These are phyloP conservation scores for Gypsophila paniculata DNA, from an alignment of 179 eudicot genomes.

Conservation along the genomic window DNA sequence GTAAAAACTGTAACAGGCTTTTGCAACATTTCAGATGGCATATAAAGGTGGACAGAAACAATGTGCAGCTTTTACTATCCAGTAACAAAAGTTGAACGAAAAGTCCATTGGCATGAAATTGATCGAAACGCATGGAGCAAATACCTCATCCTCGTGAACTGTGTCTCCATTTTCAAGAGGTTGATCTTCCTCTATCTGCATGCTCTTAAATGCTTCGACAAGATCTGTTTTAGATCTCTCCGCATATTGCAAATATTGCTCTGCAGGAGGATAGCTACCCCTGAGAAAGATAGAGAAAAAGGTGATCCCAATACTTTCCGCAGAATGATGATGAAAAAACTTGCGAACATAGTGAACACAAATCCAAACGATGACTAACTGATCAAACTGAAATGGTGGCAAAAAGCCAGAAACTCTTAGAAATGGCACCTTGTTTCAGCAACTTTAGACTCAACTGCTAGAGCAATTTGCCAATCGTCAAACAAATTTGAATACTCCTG, in stretches of 20 bases:
- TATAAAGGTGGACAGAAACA: not conserved
- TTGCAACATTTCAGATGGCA: not conserved
- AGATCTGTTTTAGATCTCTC: constrained; percentile 69
- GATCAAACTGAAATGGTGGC: not conserved
- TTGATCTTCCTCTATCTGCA: constrained; percentile 67
- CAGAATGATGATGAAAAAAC: not conserved
- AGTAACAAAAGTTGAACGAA: not conserved
- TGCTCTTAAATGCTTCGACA: constrained; percentile 76
- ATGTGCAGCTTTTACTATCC: not conserved
- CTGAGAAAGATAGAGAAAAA: constrained; percentile 45
- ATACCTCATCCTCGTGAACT: constrained; percentile 54
- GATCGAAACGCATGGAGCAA: not conserved
- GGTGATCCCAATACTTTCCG: too few species aligned
- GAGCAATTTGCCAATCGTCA: constrained; percentile 94
- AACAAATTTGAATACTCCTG: constrained; percentile 87
- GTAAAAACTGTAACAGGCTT: not conserved
- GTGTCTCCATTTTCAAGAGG: constrained; percentile 75
- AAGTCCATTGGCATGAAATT: too few species aligned
- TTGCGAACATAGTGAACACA: too few species aligned
- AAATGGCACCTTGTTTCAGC: constrained; percentile 62
- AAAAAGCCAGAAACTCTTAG: not conserved
- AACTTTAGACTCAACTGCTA: constrained; percentile 72
- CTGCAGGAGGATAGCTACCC: constrained; percentile 68
- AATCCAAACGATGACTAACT: too few species aligned
- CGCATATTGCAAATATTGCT: constrained; percentile 61